Base-by-base conservation (phyloP, 805 yeast genomes). In the Maudiozyma bulderi region DNA sequence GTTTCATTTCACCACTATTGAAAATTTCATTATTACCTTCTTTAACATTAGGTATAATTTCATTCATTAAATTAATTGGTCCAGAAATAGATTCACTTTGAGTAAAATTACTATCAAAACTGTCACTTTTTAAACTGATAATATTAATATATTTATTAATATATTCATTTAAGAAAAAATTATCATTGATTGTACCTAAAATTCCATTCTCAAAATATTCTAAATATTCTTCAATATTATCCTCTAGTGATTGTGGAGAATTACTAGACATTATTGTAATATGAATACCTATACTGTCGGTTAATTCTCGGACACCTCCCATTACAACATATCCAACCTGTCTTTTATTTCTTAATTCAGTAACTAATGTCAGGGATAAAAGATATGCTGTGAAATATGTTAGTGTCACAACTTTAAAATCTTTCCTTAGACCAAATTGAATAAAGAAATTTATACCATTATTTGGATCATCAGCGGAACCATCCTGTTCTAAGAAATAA, bases 271-370 rank as follows among this genome's bases (percentile, higher is more conserved):
- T 74, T 0, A 82, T 62, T 1, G 77, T 69, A 9, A 84, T 63
- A 55, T 79, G 82, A 3, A 83, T 51, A 0, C 91, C 91, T 33
- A 76, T 61, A 0, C 81, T 74, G 26, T 72, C 69, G 47, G 80
- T 67, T 31, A 78, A 61, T 0, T 75, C 55, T 50, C 85, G 65
- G 29, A 73, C 48, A 0, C 88, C 88, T 20, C 81, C 76, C n/a
- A 74, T 54, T 0, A 82, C 78, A 5, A 74, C 70, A 58, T 84
- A 84, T 0, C 87, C 90, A 48, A 84, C 61, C 53, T 80, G 84
- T 50, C 72, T 73, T 54, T 73, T 74, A 15, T 71, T 72, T 52
- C 90, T 65, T 14, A 84, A 61, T 44, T 76, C 80, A 2, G 73
- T 66, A 1, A 68, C 62, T 15, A 78, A 66, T 0, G 72, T 64